Percentiles rank a stretch among this genome's conserved stretches.
phyloP scores from a whole-genome alignment of 352 stramenopile species.

The Pythium biforme region DNA sequence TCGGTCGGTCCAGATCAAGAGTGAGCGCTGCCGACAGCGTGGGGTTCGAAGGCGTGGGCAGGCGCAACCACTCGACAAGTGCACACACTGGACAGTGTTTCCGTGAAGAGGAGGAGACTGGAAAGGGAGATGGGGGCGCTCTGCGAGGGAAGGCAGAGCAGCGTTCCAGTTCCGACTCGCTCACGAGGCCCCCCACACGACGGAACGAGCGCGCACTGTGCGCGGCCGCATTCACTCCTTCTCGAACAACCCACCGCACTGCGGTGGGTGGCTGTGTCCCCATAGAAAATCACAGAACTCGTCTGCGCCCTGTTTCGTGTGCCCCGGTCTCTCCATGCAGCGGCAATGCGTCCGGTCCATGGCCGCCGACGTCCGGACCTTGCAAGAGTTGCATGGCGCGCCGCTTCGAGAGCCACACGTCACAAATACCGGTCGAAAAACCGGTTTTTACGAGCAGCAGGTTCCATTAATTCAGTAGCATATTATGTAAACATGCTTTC shows the following conservation, averaged over 20 bases:
- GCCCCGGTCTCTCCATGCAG: not conserved
- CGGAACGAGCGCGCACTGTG: not conserved
- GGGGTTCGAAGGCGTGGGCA: not conserved
- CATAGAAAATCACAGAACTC: not conserved
- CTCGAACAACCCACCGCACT: not conserved
- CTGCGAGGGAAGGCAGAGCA: not conserved
- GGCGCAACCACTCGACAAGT: constrained; percentile 8
- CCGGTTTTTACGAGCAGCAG: not conserved
- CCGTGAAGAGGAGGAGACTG: not conserved
- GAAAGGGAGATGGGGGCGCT: not conserved
- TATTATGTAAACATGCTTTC: not conserved
- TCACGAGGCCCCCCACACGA: not conserved
- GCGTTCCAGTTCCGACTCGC: not conserved
- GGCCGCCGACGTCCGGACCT: not conserved
- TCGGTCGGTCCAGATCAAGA: constrained; percentile 10
- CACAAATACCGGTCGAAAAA: not conserved
- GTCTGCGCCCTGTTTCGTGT: not conserved
- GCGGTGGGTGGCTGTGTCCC: too few relatives aligned
- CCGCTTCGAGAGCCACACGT: constrained; percentile 12
- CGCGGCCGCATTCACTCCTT: not conserved
- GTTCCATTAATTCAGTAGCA: not conserved
- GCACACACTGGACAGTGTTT: not conserved
- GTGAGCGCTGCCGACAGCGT: not conserved
- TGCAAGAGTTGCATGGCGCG: not conserved
- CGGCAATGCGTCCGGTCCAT: constrained; percentile 1